Base-by-base conservation (phyloP, 306 rosid genomes). In the Cucurbita ficifolia region DNA sequence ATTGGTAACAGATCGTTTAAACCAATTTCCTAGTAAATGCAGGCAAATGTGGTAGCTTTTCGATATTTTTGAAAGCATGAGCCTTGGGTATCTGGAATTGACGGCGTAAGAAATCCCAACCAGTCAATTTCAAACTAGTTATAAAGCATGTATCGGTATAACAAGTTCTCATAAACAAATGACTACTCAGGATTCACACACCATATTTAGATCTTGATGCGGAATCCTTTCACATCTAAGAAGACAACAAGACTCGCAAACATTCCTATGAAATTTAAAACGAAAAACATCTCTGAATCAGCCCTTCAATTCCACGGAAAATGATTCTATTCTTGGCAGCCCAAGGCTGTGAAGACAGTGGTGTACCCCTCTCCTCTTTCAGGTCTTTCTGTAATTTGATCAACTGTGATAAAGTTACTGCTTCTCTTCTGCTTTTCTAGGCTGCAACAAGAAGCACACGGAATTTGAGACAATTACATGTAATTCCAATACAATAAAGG, bases 371-470 rank as follows among this genome's bases (percentile, higher is more conserved):
- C 71, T 17, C 22, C 70, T 39, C 13, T 64, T 19, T 65, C 53
- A 13, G 35, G n/a, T n/a, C 50, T 16, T 19, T 65, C 72, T 18
- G n/a, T 7, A 43, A 65, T 10, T 42, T 18, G 22, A 46, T 45
- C 21, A 46, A 19, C 49, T 22, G 42, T 7, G 7, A 46, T 21
- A 13, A 70, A 24, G 91, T 73, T 87, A 92, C 86, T 86, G 86
- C 84, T 88, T 90, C 63, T 88, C 97, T 82, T 87, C 88, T 45
- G 97, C 97, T 90, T 93, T 93, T 87, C 92, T 90, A 4, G 96
- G 96, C 96, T 90, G 94, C 52, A 86, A 88, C 48, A 61, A 49
- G 60, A 71, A 48, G 76, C 72, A 60, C 22, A 46, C 11, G 40
- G 42, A 68, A 29, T 7, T 2, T 81, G 12, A 79, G 78, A 51